Conservation (phyloP, 139 green algal genomes). For the Astrephomene gubernaculifera region DNA sequence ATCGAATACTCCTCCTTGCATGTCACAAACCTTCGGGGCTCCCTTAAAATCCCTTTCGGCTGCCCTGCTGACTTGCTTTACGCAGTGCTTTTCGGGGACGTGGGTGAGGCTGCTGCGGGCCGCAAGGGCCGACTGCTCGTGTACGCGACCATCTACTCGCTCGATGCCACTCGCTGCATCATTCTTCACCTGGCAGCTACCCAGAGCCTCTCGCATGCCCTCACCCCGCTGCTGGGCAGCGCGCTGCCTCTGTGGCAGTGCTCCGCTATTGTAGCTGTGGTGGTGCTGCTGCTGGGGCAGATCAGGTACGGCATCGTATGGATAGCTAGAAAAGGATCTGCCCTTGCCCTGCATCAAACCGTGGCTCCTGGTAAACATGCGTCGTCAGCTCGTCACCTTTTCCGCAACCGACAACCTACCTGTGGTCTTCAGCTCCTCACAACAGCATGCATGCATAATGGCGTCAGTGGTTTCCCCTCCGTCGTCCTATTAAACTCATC, state of each 20-base stretch:
- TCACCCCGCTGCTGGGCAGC: background rate
- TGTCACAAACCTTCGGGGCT: too few relatives aligned
- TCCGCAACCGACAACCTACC: too few relatives aligned
- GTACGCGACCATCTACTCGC: constrained; percentile 63
- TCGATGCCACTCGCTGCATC: constrained; percentile 69
- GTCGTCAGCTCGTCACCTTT: too few relatives aligned
- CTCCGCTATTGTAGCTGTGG: constrained; percentile 25
- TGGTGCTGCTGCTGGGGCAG: constrained; percentile 47
- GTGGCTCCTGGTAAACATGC: too few relatives aligned
- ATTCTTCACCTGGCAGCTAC: constrained; percentile 72
- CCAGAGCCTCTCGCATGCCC: constrained; percentile 49
- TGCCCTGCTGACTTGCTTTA: background rate
- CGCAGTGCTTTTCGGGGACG: constrained; percentile 41
- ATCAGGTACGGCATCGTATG: constrained; percentile 25
- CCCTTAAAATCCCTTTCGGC: background rate
- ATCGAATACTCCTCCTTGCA: too few relatives aligned
- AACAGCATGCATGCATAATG: background rate
- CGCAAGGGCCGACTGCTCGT: constrained; percentile 43
- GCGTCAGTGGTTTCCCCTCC: background rate
- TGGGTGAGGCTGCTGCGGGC: constrained; percentile 58
- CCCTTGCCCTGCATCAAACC: too few relatives aligned
- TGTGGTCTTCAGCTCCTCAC: too few relatives aligned
- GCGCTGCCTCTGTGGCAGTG: constrained; percentile 56
- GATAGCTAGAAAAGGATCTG: too few relatives aligned
- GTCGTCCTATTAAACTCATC: too few relatives aligned